A percentile compares a stretch with the other conserved stretches of the same genome.
These are phyloP conservation scores for Colletotrichum sp. DNA, from an alignment of 2,329 filamentous ascomycete species.

Conservation along the genomic window DNA sequence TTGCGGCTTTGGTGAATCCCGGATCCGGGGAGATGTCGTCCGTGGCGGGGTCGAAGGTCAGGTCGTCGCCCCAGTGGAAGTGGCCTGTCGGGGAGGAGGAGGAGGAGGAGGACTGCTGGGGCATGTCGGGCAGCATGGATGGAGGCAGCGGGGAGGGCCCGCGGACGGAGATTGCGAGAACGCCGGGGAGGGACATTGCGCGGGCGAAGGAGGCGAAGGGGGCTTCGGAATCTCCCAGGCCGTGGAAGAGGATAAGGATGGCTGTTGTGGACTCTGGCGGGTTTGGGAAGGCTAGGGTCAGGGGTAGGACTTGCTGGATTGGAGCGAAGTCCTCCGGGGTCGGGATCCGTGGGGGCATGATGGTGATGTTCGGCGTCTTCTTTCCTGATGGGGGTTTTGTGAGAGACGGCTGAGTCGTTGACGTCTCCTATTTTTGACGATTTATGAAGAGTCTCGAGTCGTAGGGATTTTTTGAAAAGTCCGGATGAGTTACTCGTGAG, in stretches of 20 bases:
- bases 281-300: constrained; percentile 53
- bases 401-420: not conserved
- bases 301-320: constrained; percentile 44
- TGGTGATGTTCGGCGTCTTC: constrained; percentile 23
- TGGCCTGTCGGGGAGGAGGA: constrained; percentile 26
- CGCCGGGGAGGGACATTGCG: constrained; percentile 76
- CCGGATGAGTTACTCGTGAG: not conserved
- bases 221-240: constrained; percentile 76
- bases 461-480: not conserved
- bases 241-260: constrained; percentile 82
- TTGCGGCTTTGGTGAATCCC: constrained; percentile 58
- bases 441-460: not conserved
- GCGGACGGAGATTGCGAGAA: constrained; percentile 75
- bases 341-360: constrained; percentile 55
- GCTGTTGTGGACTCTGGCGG: constrained; percentile 70
- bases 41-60: constrained; percentile 54
- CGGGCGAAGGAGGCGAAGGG: constrained; percentile 74
- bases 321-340: constrained; percentile 54
- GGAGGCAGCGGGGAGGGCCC: constrained; percentile 74
- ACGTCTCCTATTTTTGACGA: not conserved
- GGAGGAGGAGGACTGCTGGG: not conserved
- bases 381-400: not conserved
- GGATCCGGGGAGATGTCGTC: constrained; percentile 66
- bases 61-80: constrained; percentile 73
- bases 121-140: constrained; percentile 58